Conservation (phyloP, 768 basidiomycete species). For the Russula brevipes region DNA sequence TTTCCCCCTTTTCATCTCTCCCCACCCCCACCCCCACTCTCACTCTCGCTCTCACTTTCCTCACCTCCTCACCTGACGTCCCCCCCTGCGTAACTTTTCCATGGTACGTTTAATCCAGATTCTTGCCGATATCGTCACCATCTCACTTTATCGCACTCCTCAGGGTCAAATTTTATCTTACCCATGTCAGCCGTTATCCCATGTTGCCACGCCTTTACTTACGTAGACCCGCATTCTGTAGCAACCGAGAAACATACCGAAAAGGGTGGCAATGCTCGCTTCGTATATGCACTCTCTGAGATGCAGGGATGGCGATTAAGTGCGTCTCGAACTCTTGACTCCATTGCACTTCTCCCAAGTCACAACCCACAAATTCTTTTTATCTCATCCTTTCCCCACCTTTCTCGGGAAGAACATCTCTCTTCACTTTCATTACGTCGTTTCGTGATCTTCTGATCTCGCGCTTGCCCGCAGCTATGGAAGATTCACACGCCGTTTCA, state of each 20-base stretch:
- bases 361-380: background rate
- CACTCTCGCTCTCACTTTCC: background rate
- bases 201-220: background rate
- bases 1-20: background rate
- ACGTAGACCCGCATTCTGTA: conserved; percentile 30
- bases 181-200: conserved; percentile 49
- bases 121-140: conserved; percentile 1
- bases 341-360: background rate
- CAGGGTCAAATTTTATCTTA: conserved; percentile 85
- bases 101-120: conserved; percentile 13
- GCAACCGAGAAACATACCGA: conserved; percentile 80
- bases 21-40: background rate
- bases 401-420: background rate
- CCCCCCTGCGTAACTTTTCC: background rate
- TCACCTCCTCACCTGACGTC: background rate
- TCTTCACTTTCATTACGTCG: conserved; percentile 2
- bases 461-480: conserved; percentile 68
- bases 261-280: conserved; percentile 63
- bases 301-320: conserved; percentile 99
- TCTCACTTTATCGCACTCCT: conserved; percentile 17
- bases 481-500: conserved; percentile 83
- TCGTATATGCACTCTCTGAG: conserved; percentile 76
- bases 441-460: conserved; percentile 24
- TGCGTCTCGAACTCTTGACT: conserved; percentile 43
- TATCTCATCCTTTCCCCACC: background rate